Percentiles rank a stretch among this genome's conserved stretches.
These are phyloP conservation scores for Thermothelomyces thermophilus DNA, from an alignment of 2,329 filamentous ascomycete genomes.

Conservation along the genomic window DNA sequence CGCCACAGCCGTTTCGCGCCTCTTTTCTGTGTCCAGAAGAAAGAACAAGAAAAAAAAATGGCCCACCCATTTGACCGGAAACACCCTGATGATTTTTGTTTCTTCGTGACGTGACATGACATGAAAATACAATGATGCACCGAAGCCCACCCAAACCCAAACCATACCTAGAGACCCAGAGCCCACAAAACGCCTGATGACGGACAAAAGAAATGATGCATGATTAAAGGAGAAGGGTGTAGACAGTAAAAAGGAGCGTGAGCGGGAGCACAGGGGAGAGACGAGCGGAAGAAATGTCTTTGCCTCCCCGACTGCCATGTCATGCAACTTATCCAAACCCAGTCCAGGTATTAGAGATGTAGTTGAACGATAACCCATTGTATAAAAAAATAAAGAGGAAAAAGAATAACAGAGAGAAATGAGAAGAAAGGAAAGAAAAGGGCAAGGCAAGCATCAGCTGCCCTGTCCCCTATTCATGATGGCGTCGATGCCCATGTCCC, in stretches of 20 bases:
- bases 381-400: background rate
- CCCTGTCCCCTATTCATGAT: conserved; percentile 47
- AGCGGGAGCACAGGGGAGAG: too few relatives aligned
- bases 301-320: too few relatives aligned
- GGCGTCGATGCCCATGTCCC: conserved; percentile 54
- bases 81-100: background rate
- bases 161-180: too few relatives aligned
- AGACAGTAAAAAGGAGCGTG: background rate
- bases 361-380: too few relatives aligned
- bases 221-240: conserved; percentile 4
- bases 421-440: background rate
- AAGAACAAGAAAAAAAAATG: too few relatives aligned
- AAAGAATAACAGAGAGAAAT: background rate
- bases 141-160: background rate
- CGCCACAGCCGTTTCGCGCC: too few relatives aligned
- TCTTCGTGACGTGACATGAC: background rate
- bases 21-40: too few relatives aligned
- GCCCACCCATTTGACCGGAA: background rate
- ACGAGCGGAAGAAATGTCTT: too few relatives aligned
- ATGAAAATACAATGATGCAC: background rate
- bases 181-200: too few relatives aligned
- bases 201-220: conserved; percentile 6
- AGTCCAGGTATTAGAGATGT: too few relatives aligned
- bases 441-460: conserved; percentile 5
- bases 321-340: too few relatives aligned